Evolutionary conservation across 129 eudicot genomes (phyloP).

Genomic region (Helianthus tuberosus): DNA sequence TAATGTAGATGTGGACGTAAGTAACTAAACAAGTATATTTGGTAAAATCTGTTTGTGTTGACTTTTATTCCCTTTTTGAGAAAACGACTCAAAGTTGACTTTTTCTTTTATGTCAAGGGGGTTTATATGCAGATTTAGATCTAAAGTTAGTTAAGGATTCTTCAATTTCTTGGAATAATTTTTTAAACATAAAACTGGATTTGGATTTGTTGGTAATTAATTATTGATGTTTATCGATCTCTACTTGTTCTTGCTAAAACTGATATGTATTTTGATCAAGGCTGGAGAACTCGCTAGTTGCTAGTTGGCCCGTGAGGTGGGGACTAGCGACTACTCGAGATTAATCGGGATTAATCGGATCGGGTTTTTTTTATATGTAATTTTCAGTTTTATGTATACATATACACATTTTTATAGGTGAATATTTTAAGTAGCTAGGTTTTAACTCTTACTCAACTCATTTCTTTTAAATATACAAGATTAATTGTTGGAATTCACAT

Average conservation of each 20-base stretch:
- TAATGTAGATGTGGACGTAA: background rate
- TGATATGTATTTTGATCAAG: background rate
- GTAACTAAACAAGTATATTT: background rate
- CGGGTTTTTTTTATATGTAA: no score
- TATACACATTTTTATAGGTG: no score
- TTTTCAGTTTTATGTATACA: no score
- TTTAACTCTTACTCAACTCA: no score
- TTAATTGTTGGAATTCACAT: no score
- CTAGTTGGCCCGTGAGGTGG: no score
- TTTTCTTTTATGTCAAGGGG: background rate
- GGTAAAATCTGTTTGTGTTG: background rate
- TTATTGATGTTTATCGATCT: background rate
- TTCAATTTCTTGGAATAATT: background rate
- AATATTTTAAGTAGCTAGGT: no score
- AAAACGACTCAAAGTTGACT: conserved; percentile 23
- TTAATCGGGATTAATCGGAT: no score
- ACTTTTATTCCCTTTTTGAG: background rate
- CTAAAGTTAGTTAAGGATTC: conserved; percentile 6
- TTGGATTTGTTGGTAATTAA: background rate
- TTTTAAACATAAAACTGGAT: conserved; percentile 3
- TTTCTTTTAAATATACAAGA: no score
- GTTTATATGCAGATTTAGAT: conserved; percentile 7
- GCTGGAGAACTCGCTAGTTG: no score
- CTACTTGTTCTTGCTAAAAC: background rate
- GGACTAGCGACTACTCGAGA: no score